phyloP scores from a whole-genome alignment of 257 asterid species.

The Nicotiana tomentosiformis region DNA sequence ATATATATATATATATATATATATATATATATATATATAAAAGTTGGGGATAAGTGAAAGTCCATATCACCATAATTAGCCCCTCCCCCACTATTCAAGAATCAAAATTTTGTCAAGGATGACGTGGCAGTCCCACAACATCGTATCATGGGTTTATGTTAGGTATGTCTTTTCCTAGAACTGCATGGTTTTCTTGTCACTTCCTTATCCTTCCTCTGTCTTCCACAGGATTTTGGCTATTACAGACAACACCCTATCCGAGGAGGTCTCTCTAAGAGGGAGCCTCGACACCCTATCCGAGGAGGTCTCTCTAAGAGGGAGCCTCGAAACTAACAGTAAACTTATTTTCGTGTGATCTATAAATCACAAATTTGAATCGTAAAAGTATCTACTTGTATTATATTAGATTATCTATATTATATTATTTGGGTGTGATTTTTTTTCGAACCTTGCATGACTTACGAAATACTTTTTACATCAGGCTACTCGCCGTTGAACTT shows the following conservation, averaged over 20 bases:
- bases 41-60: neutral
- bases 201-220: neutral
- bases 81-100: neutral
- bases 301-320: no score
- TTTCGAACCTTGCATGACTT: rapidly evolving
- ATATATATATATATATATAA: no score
- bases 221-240: neutral
- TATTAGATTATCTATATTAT: no score
- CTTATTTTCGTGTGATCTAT: no score
- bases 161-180: conserved; percentile 5
- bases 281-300: neutral
- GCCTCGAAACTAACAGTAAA: neutral
- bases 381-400: rapidly evolving
- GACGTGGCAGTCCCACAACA: conserved; percentile 6
- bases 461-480: no score
- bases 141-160: conserved; percentile 8
- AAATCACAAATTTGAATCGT: no score
- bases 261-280: no score
- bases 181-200: conserved; percentile 1
- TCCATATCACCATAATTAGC: neutral
- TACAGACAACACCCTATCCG: neutral
- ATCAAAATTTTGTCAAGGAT: neutral
- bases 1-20: no score
- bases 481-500: no score
- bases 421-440: rapidly evolving